Conservation (phyloP, 139 green algal species). For the Tetraselmis striata region DNA sequence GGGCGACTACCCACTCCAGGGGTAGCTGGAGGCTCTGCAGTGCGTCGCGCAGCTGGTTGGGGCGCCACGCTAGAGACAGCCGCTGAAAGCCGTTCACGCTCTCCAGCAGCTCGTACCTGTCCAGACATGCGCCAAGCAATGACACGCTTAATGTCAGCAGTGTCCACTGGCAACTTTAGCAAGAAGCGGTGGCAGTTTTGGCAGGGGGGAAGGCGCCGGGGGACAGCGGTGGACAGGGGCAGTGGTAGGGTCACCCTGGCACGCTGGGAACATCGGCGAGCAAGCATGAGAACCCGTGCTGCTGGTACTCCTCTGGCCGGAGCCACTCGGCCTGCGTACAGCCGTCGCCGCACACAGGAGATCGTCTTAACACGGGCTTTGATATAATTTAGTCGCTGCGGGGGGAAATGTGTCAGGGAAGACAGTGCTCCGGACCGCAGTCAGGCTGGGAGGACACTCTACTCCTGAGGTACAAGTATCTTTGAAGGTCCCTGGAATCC, state of each 20-base stretch:
- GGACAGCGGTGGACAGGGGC: slow-evolving; percentile 2
- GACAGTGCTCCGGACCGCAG: not conserved
- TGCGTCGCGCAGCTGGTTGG: not conserved
- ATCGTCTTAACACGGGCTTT: not conserved
- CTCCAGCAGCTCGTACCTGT: slow-evolving; percentile 23
- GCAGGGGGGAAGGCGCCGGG: not conserved
- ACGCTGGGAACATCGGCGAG: not conserved
- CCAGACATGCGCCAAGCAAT: slow-evolving; percentile 21
- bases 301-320: not conserved
- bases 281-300: not conserved
- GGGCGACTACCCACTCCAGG: slow-evolving; percentile 8
- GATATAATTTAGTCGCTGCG: not conserved
- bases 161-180: not conserved
- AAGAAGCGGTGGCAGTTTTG: not conserved
- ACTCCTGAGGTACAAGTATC: not conserved
- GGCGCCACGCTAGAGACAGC: not conserved
- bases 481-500: not conserved
- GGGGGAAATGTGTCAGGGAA: not conserved
- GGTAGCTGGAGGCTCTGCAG: slow-evolving; percentile 15
- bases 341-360: not conserved
- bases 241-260: slow-evolving; percentile 7
- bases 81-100: slow-evolving; percentile 21
- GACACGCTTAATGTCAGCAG: not conserved
- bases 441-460: not conserved
- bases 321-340: not conserved